Base-by-base conservation (phyloP, 2,329 filamentous ascomycete species). In the Penicillium sumatraense region DNA sequence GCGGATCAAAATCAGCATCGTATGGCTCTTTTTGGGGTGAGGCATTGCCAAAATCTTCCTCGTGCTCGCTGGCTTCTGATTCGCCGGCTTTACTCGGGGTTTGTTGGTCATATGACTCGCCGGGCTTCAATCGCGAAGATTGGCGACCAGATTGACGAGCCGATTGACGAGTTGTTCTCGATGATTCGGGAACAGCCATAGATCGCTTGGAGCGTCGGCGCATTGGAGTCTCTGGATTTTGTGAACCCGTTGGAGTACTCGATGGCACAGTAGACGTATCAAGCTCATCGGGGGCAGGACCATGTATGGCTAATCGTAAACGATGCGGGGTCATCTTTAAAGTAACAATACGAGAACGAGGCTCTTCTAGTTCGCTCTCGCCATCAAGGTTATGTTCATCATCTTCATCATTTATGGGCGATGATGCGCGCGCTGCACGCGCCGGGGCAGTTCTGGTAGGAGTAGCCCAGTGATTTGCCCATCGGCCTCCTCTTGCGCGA, bases 141-240 rank as follows among this genome's bases (percentile, higher is more conserved):
- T 46, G 42, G 11, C 42, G 42, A 33, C 71, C 67, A 13, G 73
- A 75, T 54, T 70, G 67, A 40, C 73, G 68, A 27, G 71, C 65
- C 13, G 73, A 75, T 55, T 70, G 67, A 40, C 73, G 68, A 18
- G 71, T 72, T 23, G 71, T 68, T 38, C 68, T 60, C 13, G 67
- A 70, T 3, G 68, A 69, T 56, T 74, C 72, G 40, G 70, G 66
- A 16, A 64, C 65, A 27, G 65, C 51, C 49, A 65, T 48, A 8
- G 59, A 59, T 14, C 71, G 65, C 57, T 69, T 70, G n/a, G 67
- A 61, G 44, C 72, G 72, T 41, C 70, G 72, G 23, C 58, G 42
- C 40, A 67, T 68, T 24, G 72, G 72, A 8, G 70, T 71, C 52
- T 71, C 67, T 33, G 67, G 66, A 16, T 51, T 60, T 31, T 62